phyloP scores from a whole-genome alignment of 768 basidiomycete genomes.

The Trichaptum fuscoviolaceum region DNA sequence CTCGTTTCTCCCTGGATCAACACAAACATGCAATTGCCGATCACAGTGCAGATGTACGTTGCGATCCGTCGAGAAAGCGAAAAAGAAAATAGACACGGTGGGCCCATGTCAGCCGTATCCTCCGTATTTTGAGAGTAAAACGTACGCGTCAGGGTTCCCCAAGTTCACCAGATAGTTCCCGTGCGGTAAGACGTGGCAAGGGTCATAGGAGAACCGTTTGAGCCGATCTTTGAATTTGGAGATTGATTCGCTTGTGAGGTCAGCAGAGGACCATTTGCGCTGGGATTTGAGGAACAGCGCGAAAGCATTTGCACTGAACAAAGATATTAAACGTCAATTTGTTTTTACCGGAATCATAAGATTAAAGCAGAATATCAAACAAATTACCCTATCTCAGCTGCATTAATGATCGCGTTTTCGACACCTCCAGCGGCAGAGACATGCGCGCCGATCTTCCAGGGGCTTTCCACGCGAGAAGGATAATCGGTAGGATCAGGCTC shows the following conservation, averaged over 20 bases:
- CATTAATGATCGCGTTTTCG: slow-evolving; percentile 66
- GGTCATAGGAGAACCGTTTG: slow-evolving; percentile 54
- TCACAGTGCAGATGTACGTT: not conserved
- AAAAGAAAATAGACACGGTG: not conserved
- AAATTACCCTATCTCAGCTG: slow-evolving; percentile 60
- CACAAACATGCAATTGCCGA: not conserved
- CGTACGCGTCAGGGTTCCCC: slow-evolving; percentile 72
- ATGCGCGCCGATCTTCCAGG: slow-evolving; percentile 79
- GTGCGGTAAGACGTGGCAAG: slow-evolving; percentile 68
- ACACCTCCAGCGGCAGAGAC: slow-evolving; percentile 79
- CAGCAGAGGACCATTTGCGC: slow-evolving; percentile 69
- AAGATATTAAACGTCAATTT: not conserved
- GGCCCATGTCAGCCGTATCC: not conserved
- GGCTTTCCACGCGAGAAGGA: slow-evolving; percentile 24
- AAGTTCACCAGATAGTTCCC: slow-evolving; percentile 85
- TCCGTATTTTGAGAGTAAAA: slow-evolving; percentile 1
- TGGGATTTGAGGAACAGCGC: slow-evolving; percentile 84
- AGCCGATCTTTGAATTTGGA: slow-evolving; percentile 55
- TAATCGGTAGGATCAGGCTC: slow-evolving; percentile 18
- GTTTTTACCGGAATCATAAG: too few species aligned
- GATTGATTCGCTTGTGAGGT: slow-evolving; percentile 49
- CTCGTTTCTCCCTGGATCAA: slow-evolving; percentile 48
- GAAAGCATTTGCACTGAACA: slow-evolving; percentile 68
- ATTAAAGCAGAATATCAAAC: not conserved
- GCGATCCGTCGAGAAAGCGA: not conserved